A percentile compares a stretch with the other conserved stretches of the same genome.
Conservation (phyloP, 1,284 basidiomycete genomes). For the Salmacisia buchloeana region DNA sequence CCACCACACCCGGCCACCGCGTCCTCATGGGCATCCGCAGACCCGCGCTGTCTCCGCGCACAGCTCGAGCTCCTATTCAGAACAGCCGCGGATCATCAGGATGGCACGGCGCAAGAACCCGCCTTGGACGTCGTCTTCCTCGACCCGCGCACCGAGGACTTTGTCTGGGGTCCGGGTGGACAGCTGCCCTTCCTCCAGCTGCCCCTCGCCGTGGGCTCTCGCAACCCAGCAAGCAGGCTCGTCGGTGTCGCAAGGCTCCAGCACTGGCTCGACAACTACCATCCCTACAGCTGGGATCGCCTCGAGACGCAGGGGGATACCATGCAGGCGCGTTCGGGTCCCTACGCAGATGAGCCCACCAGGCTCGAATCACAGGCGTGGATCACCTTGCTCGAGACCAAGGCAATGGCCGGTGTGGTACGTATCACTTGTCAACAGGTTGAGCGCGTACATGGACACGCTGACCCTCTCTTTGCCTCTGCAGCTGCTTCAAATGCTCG, state of each 20-base stretch:
- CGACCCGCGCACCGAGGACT: constrained; percentile 16
- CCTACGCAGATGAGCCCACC: constrained; percentile 8
- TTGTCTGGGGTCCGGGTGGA: constrained; percentile 34
- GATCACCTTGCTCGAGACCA: constrained; percentile 20
- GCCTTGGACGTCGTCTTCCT: constrained; percentile 1
- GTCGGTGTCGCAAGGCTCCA: constrained; percentile 17
- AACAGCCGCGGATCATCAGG: constrained; percentile 21
- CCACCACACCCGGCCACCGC: not conserved
- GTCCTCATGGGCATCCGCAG: constrained; percentile 35
- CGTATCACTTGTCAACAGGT: not conserved
- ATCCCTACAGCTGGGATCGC: constrained; percentile 18
- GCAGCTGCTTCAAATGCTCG: constrained; percentile 11
- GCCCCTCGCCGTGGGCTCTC: constrained; percentile 11
- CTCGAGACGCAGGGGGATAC: constrained; percentile 19
- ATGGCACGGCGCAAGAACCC: constrained; percentile 18
- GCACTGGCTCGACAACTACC: constrained; percentile 28
- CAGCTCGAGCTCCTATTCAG: constrained; percentile 40
- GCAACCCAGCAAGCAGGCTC: not conserved
- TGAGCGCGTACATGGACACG: constrained; percentile 6
- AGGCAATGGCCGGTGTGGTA: constrained; percentile 26
- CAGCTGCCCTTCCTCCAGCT: constrained; percentile 33
- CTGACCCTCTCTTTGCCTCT: constrained; percentile 15
- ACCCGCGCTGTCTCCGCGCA: constrained; percentile 39
- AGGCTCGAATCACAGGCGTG: constrained; percentile 23
- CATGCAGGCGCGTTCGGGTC: not conserved